phyloP scores from a whole-genome alignment of 495 filamentous ascomycete species.

The Hamigera avellanea region DNA sequence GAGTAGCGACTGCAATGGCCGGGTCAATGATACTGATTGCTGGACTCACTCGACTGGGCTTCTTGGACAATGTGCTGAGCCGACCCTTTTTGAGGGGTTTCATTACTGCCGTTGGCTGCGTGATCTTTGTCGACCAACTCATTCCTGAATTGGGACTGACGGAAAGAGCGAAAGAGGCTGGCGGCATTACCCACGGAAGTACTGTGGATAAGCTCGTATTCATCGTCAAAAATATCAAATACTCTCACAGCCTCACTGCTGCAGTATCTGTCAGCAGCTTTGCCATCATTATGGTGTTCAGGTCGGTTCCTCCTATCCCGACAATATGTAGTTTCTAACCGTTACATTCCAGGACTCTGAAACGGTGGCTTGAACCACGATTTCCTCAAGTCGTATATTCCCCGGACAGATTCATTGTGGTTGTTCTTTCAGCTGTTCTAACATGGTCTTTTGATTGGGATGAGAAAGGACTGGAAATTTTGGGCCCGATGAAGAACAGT shows the following conservation, averaged over 20 bases:
- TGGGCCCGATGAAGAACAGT: constrained; percentile 66
- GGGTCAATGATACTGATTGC: constrained; percentile 79
- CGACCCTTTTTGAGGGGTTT: constrained; percentile 89
- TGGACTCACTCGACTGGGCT: constrained; percentile 77
- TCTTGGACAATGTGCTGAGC: constrained; percentile 88
- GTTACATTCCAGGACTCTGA: constrained; percentile 48
- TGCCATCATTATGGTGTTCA: constrained; percentile 73
- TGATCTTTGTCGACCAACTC: constrained; percentile 90
- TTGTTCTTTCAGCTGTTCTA: constrained; percentile 74
- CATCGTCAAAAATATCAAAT: constrained; percentile 49
- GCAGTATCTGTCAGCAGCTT: constrained; percentile 71
- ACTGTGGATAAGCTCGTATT: constrained; percentile 78
- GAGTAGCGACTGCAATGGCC: constrained; percentile 78
- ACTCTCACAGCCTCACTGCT: constrained; percentile 62
- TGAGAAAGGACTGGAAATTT: constrained; percentile 62
- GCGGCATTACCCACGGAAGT: constrained; percentile 62
- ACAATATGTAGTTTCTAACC: constrained; percentile 4
- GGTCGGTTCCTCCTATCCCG: constrained; percentile 31
- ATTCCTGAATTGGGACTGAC: constrained; percentile 79
- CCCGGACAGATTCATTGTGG: constrained; percentile 85
- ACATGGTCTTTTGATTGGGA: constrained; percentile 77
- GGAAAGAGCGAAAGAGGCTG: constrained; percentile 41
- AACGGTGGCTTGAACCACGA: constrained; percentile 69
- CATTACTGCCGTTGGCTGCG: constrained; percentile 90
- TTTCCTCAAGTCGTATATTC: constrained; percentile 78